Evolutionary conservation across 805 yeast genomes (phyloP), one percentile per base, ranked within the genome.

Genomic region (Ascoidea asiatica): DNA sequence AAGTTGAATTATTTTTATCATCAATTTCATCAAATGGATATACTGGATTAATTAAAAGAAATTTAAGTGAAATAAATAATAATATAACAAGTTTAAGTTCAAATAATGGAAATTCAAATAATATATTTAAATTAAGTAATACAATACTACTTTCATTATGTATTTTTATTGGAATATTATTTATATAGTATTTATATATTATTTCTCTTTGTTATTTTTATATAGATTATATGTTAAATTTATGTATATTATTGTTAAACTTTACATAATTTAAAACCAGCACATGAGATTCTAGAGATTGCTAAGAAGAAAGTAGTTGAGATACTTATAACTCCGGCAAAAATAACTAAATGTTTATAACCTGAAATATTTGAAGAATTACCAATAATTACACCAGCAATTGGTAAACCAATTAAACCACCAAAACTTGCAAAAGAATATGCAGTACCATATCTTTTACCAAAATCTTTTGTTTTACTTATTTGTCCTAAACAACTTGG

Each of bases 401-500:
- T 60, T 7, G 79, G 79, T 21, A 74, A 61, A 17, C 70, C 66
- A 1, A 69, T 62, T 37, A 75, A 56, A 17, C 67, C 64, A n/a
- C 69, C 74, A 51, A 77, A 66, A 1, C 82, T 69, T 15, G 75
- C 80, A 51, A 75, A 62, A 37, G 73, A 73, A 55, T 77, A 79
- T 60, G 77, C 70, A 5, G 78, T 71, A 2, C 79, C 73, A 50
- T 73, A 74, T 17, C 75, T 64, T 55, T 65, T 68, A 33, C 80
- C 80, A 55, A 71, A 73, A 45, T 63, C 68, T 42, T 72, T 71
- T 11, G 70, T 67, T 44, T 68, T 70, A 19, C 78, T 72, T 36
- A 77, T 72, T 46, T 75, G 77, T 1, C 77, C 79, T 47, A 77
- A 66, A 51, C 80, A 73, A 2, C 75, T 77, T 5, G 81, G 80